Conservation (phyloP, 78 protist genomes). For the Speleostelium caveatum region DNA sequence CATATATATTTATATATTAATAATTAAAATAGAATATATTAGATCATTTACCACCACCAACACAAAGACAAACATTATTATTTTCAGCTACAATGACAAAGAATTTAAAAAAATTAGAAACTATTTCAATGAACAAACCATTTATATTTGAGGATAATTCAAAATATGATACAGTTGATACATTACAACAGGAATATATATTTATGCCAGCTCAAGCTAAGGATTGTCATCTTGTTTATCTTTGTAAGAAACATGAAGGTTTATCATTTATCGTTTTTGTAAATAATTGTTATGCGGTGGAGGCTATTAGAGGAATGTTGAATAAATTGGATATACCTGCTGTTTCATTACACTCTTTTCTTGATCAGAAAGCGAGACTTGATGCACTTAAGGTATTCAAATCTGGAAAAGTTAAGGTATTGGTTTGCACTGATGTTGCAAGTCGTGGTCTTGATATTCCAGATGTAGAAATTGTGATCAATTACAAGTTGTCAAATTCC, state of each 20-base stretch:
- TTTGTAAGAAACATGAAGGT: conserved; percentile 43
- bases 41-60: conserved; percentile 63
- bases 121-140: conserved; percentile 24
- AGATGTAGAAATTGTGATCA: conserved; percentile 95
- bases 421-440: conserved; percentile 85
- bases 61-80: conserved; percentile 80
- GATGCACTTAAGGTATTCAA: conserved; percentile 50
- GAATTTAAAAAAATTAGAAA: conserved; percentile 31
- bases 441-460: conserved; percentile 98
- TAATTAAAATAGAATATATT: conserved; percentile 33
- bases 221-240: conserved; percentile 88
- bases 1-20: neutral
- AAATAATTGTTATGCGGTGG: conserved; percentile 67
- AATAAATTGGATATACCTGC: conserved; percentile 48
- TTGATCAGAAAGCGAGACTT: conserved; percentile 40
- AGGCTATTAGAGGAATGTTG: conserved; percentile 61
- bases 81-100: conserved; percentile 97
- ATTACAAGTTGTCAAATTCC: conserved; percentile 96
- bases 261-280: conserved; percentile 74
- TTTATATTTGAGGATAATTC: conserved; percentile 65
- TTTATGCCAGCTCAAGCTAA: conserved; percentile 92
- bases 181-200: conserved; percentile 91
- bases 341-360: conserved; percentile 55
- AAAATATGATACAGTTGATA: conserved; percentile 89
- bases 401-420: conserved; percentile 42